These are phyloP conservation scores for Pseudofabraea citricarpa DNA, from an alignment of 2,329 filamentous ascomycete species.

Conservation along the genomic window DNA sequence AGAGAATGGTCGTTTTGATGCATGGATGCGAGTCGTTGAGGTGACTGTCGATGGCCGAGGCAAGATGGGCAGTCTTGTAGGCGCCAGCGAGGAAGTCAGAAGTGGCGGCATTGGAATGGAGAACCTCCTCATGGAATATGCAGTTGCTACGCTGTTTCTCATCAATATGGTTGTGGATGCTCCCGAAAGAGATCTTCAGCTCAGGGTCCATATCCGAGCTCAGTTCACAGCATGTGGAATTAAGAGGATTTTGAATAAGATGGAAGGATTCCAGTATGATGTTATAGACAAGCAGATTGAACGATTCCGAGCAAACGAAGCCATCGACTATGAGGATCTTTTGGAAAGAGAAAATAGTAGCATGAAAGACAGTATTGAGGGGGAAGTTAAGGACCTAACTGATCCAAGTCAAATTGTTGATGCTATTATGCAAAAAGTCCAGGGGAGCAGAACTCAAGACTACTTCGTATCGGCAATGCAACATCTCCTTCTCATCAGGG, in stretches of 20 bases:
- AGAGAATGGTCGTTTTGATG: conserved; percentile 93
- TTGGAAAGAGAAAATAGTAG: conserved; percentile 87
- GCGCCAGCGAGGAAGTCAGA: conserved; percentile 91
- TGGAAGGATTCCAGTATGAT: conserved; percentile 98
- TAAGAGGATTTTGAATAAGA: conserved; percentile 90
- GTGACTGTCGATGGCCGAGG: conserved; percentile 94
- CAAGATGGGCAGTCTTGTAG: conserved; percentile 97
- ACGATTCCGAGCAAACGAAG: conserved; percentile 86
- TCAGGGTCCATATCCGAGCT: conserved; percentile 89
- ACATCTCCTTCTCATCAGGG: conserved; percentile 86
- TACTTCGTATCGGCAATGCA: conserved; percentile 96
- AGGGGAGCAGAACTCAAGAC: conserved; percentile 81
- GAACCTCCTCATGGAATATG: conserved; percentile 98
- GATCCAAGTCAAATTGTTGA: conserved; percentile 93
- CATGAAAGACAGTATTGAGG: conserved; percentile 67
- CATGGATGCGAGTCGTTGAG: conserved; percentile 98
- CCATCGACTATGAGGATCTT: conserved; percentile 97
- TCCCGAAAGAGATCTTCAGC: conserved; percentile 79
- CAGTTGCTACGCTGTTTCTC: conserved; percentile 87
- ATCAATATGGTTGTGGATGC: conserved; percentile 97
- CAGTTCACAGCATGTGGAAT: conserved; percentile 96
- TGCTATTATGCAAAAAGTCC: conserved; percentile 80
- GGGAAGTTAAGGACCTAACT: conserved; percentile 81
- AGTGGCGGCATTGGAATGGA: conserved; percentile 98
- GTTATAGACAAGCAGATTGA: conserved; percentile 98